Percentiles rank a stretch among this genome's conserved stretches.
Evolutionary conservation across 1,284 basidiomycete genomes (phyloP).

Genomic region (Cerioporus squamosus): DNA sequence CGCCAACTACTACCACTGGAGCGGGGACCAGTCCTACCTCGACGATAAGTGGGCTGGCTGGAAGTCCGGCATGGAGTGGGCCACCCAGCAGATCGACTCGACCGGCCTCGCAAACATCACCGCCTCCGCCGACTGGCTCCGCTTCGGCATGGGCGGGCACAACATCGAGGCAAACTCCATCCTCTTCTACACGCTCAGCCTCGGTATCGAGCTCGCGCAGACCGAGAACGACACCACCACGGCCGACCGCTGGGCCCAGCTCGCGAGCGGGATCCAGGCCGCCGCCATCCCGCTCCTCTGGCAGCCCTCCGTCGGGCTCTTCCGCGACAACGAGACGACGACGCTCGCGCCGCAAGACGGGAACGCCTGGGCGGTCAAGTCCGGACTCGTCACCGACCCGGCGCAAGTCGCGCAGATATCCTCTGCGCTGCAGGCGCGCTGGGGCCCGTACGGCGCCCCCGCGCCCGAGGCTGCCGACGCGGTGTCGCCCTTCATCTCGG

Average conservation of each 20-base stretch:
- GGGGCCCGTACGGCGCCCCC: slow-evolving; percentile 21
- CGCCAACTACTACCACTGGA: slow-evolving; percentile 24
- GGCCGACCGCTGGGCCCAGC: slow-evolving; percentile 5
- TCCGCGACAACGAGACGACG: slow-evolving; percentile 25
- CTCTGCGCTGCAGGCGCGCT: slow-evolving; percentile 15
- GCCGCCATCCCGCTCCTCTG: slow-evolving; percentile 21
- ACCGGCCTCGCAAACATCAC: slow-evolving; percentile 21
- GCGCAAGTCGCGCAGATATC: slow-evolving; percentile 15
- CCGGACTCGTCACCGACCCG: slow-evolving; percentile 16
- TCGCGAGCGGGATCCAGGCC: slow-evolving; percentile 14
- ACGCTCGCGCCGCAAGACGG: slow-evolving; percentile 25
- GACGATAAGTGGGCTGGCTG: slow-evolving; percentile 15
- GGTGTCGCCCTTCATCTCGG: slow-evolving; percentile 20
- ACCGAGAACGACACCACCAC: slow-evolving; percentile 10
- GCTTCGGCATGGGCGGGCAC: slow-evolving; percentile 25
- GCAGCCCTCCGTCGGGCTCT: slow-evolving; percentile 21
- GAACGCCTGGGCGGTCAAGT: slow-evolving; percentile 24
- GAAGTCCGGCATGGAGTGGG: slow-evolving; percentile 21
- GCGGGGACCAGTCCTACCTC: slow-evolving; percentile 20
- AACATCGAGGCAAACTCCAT: slow-evolving; percentile 26
- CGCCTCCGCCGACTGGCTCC: slow-evolving; percentile 19
- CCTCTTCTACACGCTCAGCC: slow-evolving; percentile 21
- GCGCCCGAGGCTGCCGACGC: slow-evolving; percentile 24
- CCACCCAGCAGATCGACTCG: slow-evolving; percentile 15
- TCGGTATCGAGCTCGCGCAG: slow-evolving; percentile 14